A percentile compares a stretch with the other conserved stretches of the same genome.
phyloP scores from a whole-genome alignment of 2,329 filamentous ascomycete genomes.

The Phoma herbarum region DNA sequence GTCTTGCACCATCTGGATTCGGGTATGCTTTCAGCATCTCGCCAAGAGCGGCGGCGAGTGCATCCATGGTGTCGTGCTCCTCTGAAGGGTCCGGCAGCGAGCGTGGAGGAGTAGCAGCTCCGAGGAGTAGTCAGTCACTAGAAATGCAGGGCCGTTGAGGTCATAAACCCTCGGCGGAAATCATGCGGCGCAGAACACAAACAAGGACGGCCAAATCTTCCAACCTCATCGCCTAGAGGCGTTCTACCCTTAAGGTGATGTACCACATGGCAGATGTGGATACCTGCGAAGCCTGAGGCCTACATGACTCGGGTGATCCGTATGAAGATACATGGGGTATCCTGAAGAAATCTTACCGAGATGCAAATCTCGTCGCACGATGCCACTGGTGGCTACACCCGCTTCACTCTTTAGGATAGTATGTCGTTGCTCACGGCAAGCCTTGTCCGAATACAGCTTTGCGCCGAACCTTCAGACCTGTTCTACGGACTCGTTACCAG shows the following conservation, averaged over 20 bases:
- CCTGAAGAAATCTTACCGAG: background rate
- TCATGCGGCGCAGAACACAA: conserved; percentile 8
- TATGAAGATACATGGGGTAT: conserved; percentile 6
- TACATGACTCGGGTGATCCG: conserved; percentile 14
- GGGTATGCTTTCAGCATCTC: conserved; percentile 33
- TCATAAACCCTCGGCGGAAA: conserved; percentile 2
- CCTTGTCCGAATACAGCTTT: background rate
- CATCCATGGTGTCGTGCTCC: conserved; percentile 17
- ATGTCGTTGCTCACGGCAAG: background rate
- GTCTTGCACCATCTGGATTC: conserved; percentile 35
- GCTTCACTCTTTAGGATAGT: conserved; percentile 3
- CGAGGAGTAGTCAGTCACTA: conserved; percentile 4
- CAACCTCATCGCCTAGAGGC: conserved; percentile 10
- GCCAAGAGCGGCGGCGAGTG: conserved; percentile 25
- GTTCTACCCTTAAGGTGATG: conserved; percentile 11
- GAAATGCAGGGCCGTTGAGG: background rate
- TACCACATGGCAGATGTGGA: conserved; percentile 21
- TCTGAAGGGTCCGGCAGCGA: background rate
- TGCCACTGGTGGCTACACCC: background rate
- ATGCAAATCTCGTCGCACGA: conserved; percentile 2
- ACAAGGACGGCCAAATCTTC: conserved; percentile 11
- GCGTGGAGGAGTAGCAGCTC: conserved; percentile 6
- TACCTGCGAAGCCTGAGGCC: conserved; percentile 1
- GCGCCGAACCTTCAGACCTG: background rate
- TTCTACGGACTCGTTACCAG: background rate